phyloP scores from a whole-genome alignment of 2,329 filamentous ascomycete species.

The Venturia aucupariae region DNA sequence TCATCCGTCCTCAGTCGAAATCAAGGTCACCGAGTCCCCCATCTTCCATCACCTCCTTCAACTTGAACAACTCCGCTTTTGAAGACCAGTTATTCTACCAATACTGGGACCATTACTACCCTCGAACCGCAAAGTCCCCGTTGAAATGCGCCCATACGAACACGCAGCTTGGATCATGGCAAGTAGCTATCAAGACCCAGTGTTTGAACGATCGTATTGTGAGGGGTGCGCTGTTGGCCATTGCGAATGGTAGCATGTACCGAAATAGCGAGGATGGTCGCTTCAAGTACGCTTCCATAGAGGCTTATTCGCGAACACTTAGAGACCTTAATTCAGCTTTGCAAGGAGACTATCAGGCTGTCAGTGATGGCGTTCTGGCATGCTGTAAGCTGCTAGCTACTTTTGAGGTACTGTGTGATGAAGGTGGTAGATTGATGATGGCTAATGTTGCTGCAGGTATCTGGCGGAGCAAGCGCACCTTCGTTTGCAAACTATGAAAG shows the following conservation, averaged over 20 bases:
- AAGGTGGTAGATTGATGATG: background rate
- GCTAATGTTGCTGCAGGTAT: background rate
- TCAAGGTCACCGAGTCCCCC: background rate
- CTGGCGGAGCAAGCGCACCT: background rate
- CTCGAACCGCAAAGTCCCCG: background rate
- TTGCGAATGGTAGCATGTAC: background rate
- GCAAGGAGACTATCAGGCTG: background rate
- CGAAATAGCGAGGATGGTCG: background rate
- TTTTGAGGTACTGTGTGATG: background rate
- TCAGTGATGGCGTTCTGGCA: slow-evolving; percentile 1
- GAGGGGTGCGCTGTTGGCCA: background rate
- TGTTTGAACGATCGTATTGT: background rate
- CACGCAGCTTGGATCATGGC: slow-evolving; percentile 6
- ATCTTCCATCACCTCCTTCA: background rate
- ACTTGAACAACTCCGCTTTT: background rate
- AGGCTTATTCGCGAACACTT: slow-evolving; percentile 7
- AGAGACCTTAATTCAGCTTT: background rate
- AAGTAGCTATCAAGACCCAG: background rate
- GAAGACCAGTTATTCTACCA: slow-evolving; percentile 6
- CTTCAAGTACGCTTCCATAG: slow-evolving; percentile 5
- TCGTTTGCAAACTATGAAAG: background rate
- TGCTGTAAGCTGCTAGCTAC: slow-evolving; percentile 5
- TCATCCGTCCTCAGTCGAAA: background rate
- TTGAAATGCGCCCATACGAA: background rate
- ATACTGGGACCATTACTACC: slow-evolving; percentile 10